These are phyloP conservation scores for Bocquillonia castaneifolia DNA, from an alignment of 441 rosid species.

Conservation along the genomic window DNA sequence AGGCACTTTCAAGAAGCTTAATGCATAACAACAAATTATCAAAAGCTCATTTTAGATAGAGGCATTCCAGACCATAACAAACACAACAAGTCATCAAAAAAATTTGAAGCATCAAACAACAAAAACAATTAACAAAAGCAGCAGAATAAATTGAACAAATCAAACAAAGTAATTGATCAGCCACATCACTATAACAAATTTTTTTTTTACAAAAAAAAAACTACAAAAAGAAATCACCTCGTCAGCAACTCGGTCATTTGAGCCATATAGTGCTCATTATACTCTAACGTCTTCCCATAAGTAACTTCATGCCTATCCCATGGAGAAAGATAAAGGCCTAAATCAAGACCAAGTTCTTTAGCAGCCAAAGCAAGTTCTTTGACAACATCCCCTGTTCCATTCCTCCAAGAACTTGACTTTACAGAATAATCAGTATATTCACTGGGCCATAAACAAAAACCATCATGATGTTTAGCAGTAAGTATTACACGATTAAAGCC, in stretches of 20 bases:
- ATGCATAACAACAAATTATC: background rate
- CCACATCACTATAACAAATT: background rate
- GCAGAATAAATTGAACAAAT: background rate
- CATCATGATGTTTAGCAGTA: conserved; percentile 91
- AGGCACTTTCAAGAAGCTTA: background rate
- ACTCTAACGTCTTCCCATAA: conserved; percentile 71
- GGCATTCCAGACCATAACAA: background rate
- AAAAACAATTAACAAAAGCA: background rate
- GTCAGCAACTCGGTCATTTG: conserved; percentile 85
- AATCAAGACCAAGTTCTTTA: conserved; percentile 43
- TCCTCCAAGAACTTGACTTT: conserved; percentile 56
- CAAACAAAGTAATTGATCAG: background rate
- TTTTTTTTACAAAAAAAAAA: background rate
- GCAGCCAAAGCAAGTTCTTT: conserved; percentile 66
- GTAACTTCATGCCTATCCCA: conserved; percentile 84
- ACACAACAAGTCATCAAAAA: background rate
- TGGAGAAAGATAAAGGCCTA: conserved; percentile 84
- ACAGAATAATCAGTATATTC: conserved; percentile 71
- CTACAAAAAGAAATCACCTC: conserved; percentile 33
- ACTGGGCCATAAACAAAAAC: conserved; percentile 92
- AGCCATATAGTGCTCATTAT: conserved; percentile 75
- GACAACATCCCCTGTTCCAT: conserved; percentile 69
- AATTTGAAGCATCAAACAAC: background rate
- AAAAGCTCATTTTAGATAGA: background rate
- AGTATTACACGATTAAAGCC: conserved; percentile 72